Conservation (phyloP, 768 basidiomycete genomes). For the Boletus rubescentipes region DNA sequence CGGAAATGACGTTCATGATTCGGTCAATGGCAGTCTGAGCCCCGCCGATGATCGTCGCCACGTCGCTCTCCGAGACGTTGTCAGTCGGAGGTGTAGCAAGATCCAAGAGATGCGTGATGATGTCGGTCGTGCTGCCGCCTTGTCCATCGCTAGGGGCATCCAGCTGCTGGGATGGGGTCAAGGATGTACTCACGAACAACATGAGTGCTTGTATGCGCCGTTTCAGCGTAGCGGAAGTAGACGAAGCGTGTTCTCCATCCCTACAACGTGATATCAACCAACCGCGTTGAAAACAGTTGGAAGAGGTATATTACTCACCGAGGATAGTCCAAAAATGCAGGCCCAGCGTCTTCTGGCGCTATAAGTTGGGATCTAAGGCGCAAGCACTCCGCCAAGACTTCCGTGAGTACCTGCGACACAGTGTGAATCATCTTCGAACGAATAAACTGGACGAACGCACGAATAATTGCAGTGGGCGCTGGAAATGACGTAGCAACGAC, state of each 20-base stretch:
- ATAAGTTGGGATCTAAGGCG: conserved; percentile 50
- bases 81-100: conserved; percentile 40
- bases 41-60: conserved; percentile 44
- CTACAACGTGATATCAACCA: conserved; percentile 32
- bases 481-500: conserved; percentile 58
- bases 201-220: conserved; percentile 70
- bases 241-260: conserved; percentile 56
- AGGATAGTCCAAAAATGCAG: conserved; percentile 56
- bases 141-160: background rate
- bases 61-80: conserved; percentile 32
- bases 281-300: background rate
- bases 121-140: conserved; percentile 36
- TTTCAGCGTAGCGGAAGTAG: conserved; percentile 44
- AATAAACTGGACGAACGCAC: conserved; percentile 38
- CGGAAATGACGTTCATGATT: conserved; percentile 65
- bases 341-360: conserved; percentile 35
- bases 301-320: conserved; percentile 37
- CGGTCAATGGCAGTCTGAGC: conserved; percentile 53
- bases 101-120: conserved; percentile 50
- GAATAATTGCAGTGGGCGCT: conserved; percentile 46
- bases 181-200: conserved; percentile 55
- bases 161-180: conserved; percentile 37
- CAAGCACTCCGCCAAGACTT: conserved; percentile 65
- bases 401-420: conserved; percentile 51
- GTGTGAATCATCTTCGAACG: background rate